Evolutionary conservation across 208 protist species (phyloP).

Genomic region (Leishmania aethiopica): DNA sequence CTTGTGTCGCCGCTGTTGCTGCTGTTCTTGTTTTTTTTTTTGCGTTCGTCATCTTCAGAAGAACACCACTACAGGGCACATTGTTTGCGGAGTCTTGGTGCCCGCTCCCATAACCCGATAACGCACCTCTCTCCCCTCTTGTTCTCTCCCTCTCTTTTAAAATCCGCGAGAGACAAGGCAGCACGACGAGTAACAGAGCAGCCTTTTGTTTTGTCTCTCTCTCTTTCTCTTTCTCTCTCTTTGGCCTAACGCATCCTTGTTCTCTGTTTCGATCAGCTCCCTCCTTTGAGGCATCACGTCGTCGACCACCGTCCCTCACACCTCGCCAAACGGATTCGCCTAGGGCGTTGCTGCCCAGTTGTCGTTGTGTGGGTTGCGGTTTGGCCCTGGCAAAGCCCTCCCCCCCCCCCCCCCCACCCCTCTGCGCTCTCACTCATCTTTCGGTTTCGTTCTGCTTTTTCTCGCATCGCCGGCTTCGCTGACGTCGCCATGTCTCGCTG

Average conservation of each 20-base stretch:
- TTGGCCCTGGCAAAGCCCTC: background rate
- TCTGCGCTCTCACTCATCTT: background rate
- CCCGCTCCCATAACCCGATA: background rate
- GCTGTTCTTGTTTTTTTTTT: too few relatives aligned
- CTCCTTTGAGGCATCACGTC: background rate
- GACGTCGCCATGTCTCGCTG: conserved; percentile 56
- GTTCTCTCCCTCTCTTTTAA: background rate
- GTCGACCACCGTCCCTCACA: background rate
- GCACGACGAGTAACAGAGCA: background rate
- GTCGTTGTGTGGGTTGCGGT: background rate
- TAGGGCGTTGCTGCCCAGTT: background rate
- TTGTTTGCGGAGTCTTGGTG: too few relatives aligned
- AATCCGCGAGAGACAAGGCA: background rate
- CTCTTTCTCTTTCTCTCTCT: background rate
- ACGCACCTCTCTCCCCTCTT: background rate
- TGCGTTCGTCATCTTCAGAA: too few relatives aligned
- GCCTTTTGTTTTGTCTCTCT: background rate
- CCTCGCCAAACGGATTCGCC: background rate
- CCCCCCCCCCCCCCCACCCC: background rate
- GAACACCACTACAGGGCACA: too few relatives aligned
- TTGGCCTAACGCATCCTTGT: background rate
- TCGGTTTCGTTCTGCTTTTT: background rate
- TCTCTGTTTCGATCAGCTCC: background rate
- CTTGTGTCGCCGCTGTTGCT: too few relatives aligned
- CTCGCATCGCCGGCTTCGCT: background rate